Evolutionary conservation across 2,329 filamentous ascomycete genomes (phyloP).

Genomic region (Aspergillus flavus): DNA sequence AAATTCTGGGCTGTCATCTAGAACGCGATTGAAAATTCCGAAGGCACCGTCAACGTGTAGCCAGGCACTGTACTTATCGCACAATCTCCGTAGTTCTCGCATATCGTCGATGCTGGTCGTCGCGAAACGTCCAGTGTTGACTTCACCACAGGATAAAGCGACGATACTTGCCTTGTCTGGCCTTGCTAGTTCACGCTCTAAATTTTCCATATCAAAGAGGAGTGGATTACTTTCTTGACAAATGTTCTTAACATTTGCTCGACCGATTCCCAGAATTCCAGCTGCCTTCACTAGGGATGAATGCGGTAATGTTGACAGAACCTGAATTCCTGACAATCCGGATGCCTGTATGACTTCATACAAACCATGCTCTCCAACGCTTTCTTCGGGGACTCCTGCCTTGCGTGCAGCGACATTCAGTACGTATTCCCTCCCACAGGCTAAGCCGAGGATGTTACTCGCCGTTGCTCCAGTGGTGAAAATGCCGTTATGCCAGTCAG

Average conservation of each 20-base stretch:
- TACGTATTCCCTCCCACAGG: conserved; percentile 68
- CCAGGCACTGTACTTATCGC: conserved; percentile 76
- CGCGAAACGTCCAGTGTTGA: conserved; percentile 85
- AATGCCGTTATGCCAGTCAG: conserved; percentile 69
- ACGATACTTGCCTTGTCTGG: conserved; percentile 70
- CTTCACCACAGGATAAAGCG: conserved; percentile 80
- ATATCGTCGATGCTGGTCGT: conserved; percentile 62
- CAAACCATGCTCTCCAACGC: conserved; percentile 71
- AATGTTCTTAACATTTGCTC: conserved; percentile 67
- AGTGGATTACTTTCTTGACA: conserved; percentile 57
- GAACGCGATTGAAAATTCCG: conserved; percentile 73
- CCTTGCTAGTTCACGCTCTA: conserved; percentile 62
- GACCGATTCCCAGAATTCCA: conserved; percentile 76
- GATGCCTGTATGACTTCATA: conserved; percentile 66
- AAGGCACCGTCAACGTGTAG: conserved; percentile 91
- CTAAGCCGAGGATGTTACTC: conserved; percentile 66
- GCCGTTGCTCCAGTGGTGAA: conserved; percentile 77
- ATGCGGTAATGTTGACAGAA: conserved; percentile 81
- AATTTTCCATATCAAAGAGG: conserved; percentile 66
- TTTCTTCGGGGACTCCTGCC: conserved; percentile 33
- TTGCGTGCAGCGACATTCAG: conserved; percentile 47
- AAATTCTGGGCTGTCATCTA: conserved; percentile 63
- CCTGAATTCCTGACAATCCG: conserved; percentile 68
- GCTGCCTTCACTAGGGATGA: conserved; percentile 85
- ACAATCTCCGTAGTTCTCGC: conserved; percentile 65